Evolutionary conservation across 1,139 yeast species (phyloP).

Genomic region (Candida sanyaensis): DNA sequence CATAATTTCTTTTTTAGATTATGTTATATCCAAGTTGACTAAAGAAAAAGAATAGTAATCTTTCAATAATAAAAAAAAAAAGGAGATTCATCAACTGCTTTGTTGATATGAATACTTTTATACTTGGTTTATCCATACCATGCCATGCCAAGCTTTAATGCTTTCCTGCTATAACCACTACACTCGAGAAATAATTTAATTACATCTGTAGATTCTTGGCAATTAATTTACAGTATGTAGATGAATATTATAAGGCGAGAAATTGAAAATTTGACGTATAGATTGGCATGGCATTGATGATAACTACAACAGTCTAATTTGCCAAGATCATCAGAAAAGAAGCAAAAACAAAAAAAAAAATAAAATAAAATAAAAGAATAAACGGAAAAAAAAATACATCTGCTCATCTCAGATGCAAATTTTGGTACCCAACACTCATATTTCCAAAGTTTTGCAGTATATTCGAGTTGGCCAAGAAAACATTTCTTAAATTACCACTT

Average conservation of each 20-base stretch:
- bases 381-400: background rate
- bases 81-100: background rate
- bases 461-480: background rate
- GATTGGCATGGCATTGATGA: background rate
- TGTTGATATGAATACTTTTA: background rate
- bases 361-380: background rate
- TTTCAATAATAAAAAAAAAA: no score
- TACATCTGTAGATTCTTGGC: no score
- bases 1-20: background rate
- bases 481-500: background rate
- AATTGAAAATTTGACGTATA: no score
- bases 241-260: no score
- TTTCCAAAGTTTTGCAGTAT: no score
- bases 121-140: no score
- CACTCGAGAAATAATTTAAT: background rate
- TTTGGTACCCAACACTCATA: no score
- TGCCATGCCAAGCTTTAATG: no score
- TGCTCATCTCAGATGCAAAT: background rate
- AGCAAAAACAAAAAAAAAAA: no score
- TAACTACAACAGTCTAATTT: constrained; percentile 2
- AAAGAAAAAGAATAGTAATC: background rate
- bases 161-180: background rate
- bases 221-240: no score
- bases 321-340: background rate
- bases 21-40: background rate